Evolutionary conservation across 805 yeast genomes (phyloP).

Genomic region (Lipomyces starkeyi): DNA sequence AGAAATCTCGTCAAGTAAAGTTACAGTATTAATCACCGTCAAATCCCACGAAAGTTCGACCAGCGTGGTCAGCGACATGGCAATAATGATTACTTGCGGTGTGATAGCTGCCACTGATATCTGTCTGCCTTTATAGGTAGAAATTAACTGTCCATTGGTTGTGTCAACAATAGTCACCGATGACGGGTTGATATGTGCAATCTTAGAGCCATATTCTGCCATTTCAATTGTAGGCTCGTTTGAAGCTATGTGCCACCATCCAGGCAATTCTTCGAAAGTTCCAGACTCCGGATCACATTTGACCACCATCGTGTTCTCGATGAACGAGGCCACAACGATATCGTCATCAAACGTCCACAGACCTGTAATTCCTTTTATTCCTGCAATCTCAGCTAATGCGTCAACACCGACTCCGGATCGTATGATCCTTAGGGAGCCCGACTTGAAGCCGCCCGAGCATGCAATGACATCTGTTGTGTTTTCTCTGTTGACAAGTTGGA

Average conservation of each 20-base stretch:
- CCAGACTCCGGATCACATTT: constrained; percentile 22
- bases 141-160: not conserved
- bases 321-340: constrained; percentile 30
- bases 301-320: constrained; percentile 30
- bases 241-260: constrained; percentile 23
- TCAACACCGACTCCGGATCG: constrained; percentile 36
- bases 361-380: constrained; percentile 27
- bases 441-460: constrained; percentile 39
- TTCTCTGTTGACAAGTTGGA: constrained; percentile 27
- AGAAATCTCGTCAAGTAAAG: constrained; percentile 25
- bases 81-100: constrained; percentile 15
- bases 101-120: constrained; percentile 28
- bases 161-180: constrained; percentile 8
- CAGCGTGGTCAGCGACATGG: not conserved
- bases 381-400: constrained; percentile 23
- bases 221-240: constrained; percentile 27
- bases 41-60: constrained; percentile 13
- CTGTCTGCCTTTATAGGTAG: not conserved
- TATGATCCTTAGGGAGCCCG: constrained; percentile 35
- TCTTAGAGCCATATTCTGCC: constrained; percentile 5
- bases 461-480: constrained; percentile 31
- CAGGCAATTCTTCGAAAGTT: constrained; percentile 15
- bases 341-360: constrained; percentile 30
- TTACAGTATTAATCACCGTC: not conserved
- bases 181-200: constrained; percentile 16